Evolutionary conservation across 768 basidiomycete species (phyloP).

Genomic region (Ramaria sp.): DNA sequence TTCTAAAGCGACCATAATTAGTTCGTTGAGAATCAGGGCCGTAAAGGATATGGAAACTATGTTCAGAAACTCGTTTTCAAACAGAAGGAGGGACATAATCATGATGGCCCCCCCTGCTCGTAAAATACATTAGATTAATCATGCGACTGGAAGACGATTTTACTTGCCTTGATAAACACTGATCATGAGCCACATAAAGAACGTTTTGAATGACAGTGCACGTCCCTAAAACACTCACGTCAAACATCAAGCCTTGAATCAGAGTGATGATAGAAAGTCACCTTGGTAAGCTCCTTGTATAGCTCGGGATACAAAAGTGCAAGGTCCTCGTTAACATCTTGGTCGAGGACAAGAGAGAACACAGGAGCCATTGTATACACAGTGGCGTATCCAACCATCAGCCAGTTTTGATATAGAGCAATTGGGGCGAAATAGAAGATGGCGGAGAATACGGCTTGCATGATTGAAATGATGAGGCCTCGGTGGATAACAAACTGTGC

Average conservation of each 20-base stretch:
- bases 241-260: background rate
- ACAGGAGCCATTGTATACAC: constrained; percentile 98
- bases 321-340: constrained; percentile 91
- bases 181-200: constrained; percentile 97
- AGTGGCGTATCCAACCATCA: constrained; percentile 94
- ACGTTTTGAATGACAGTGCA: constrained; percentile 91
- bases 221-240: constrained; percentile 53
- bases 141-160: too few relatives aligned
- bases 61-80: constrained; percentile 95
- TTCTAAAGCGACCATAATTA: constrained; percentile 98
- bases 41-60: constrained; percentile 99
- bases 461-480: constrained; percentile 92
- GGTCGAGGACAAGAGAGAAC: constrained; percentile 92
- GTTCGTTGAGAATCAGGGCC: constrained; percentile 88
- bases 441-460: constrained; percentile 93
- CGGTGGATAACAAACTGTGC: constrained; percentile 99
- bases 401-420: constrained; percentile 95
- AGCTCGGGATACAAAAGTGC: constrained; percentile 94
- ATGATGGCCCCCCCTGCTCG: constrained; percentile 86
- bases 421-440: constrained; percentile 95
- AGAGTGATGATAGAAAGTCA: constrained; percentile 16
- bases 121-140: background rate
- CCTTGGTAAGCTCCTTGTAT: constrained; percentile 97
- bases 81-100: constrained; percentile 92
- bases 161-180: constrained; percentile 85